phyloP scores from a whole-genome alignment of 768 basidiomycete genomes.

The Pleurotus sapidus region DNA sequence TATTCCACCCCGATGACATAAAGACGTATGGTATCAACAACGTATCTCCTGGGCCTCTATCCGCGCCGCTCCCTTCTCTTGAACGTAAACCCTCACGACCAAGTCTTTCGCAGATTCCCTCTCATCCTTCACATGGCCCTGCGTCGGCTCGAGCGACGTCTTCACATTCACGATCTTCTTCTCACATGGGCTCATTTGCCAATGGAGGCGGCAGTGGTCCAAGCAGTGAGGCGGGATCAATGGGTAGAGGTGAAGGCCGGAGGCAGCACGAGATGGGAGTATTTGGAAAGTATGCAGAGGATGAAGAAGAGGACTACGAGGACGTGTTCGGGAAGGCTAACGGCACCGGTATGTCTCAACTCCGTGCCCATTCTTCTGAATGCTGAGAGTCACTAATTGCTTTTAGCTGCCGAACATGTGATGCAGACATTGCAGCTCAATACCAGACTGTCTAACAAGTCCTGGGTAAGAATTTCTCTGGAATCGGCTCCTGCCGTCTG shows the following conservation, averaged over 20 bases:
- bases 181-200: conserved; percentile 41
- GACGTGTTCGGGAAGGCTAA: conserved; percentile 87
- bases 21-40: conserved; percentile 64
- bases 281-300: conserved; percentile 85
- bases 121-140: conserved; percentile 12
- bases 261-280: conserved; percentile 54
- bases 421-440: conserved; percentile 81
- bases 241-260: conserved; percentile 65
- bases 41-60: conserved; percentile 54
- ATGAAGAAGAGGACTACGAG: conserved; percentile 89
- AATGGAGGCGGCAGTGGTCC: conserved; percentile 31
- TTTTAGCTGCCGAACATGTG: conserved; percentile 51
- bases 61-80: conserved; percentile 64
- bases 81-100: conserved; percentile 52
- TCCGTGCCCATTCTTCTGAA: not conserved
- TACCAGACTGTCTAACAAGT: conserved; percentile 83
- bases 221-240: conserved; percentile 31
- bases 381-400: conserved; percentile 1
- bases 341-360: conserved; percentile 51
- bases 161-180: conserved; percentile 59
- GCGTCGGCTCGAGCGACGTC: conserved; percentile 15
- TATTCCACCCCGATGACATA: conserved; percentile 90
- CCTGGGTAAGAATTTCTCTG: conserved; percentile 59
- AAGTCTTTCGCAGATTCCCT: conserved; percentile 42
- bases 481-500: not conserved